Percentiles rank a stretch among this genome's conserved stretches.
Conservation (phyloP, 352 stramenopile species). For the Aphanomyces stellatus region DNA sequence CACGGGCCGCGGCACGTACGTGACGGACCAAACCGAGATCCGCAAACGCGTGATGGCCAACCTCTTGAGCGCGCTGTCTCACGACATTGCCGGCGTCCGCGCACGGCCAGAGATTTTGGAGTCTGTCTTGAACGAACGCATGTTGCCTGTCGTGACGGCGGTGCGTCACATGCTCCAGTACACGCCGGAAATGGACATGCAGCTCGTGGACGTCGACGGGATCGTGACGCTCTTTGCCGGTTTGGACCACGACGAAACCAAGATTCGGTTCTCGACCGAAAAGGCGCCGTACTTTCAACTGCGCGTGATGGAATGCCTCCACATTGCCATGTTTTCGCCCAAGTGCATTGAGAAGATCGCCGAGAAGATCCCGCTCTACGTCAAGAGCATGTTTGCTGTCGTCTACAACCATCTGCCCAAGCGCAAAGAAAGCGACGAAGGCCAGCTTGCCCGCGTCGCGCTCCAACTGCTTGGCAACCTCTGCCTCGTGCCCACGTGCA, state of each 20-base stretch:
- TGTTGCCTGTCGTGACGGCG: slow-evolving; percentile 67
- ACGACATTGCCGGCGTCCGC: slow-evolving; percentile 63
- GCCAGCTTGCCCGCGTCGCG: slow-evolving; percentile 66
- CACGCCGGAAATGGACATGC: slow-evolving; percentile 72
- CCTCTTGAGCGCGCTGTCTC: slow-evolving; percentile 51
- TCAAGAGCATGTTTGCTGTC: slow-evolving; percentile 77
- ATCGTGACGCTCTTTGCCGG: slow-evolving; percentile 63
- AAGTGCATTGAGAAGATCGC: slow-evolving; percentile 70
- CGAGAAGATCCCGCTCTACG: slow-evolving; percentile 66
- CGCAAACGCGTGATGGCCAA: slow-evolving; percentile 57
- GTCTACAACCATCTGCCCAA: slow-evolving; percentile 78
- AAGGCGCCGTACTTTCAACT: slow-evolving; percentile 66
- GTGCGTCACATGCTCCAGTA: slow-evolving; percentile 78
- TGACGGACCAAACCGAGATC: slow-evolving; percentile 13
- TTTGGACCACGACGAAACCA: slow-evolving; percentile 74
- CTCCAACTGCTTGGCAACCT: slow-evolving; percentile 78
- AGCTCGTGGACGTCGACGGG: slow-evolving; percentile 68
- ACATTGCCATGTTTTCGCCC: slow-evolving; percentile 82
- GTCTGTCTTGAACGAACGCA: slow-evolving; percentile 51
- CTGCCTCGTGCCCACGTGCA: slow-evolving; percentile 75
- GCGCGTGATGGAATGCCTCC: slow-evolving; percentile 76
- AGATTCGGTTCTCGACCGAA: slow-evolving; percentile 68
- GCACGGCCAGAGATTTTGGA: slow-evolving; percentile 60
- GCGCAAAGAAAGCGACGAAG: slow-evolving; percentile 69
- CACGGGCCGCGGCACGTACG: background rate